Evolutionary conservation across 129 eudicot species (phyloP).

Genomic region (Flaveria brownii): DNA sequence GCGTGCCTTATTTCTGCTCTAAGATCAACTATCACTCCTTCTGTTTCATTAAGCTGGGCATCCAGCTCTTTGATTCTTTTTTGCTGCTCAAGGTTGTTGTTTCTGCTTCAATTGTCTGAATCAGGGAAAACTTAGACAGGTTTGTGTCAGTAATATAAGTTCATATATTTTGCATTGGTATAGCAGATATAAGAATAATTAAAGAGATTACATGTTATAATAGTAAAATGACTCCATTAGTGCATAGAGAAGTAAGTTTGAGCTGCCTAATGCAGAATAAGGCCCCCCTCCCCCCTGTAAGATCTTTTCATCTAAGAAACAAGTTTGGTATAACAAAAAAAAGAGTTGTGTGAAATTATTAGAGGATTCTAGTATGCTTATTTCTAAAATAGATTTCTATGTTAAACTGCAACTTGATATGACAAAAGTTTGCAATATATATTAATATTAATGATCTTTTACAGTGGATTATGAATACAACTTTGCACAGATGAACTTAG

Average conservation of each 20-base stretch:
- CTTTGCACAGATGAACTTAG: not conserved
- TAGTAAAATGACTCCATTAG: not conserved
- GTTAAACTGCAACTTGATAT: not conserved
- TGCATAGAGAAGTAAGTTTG: not conserved
- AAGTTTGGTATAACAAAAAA: not conserved
- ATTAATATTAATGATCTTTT: too few species aligned
- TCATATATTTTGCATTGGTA: slow-evolving; percentile 17
- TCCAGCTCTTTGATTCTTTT: slow-evolving; percentile 59
- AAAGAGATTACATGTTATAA: not conserved
- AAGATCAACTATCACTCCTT: too few species aligned
- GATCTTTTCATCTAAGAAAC: not conserved
- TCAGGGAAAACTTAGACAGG: not conserved
- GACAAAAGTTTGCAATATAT: too few species aligned
- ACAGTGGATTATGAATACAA: not conserved
- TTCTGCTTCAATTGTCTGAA: slow-evolving; percentile 44
- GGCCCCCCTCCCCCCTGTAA: not conserved
- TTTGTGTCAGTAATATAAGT: slow-evolving; percentile 16
- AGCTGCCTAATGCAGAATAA: not conserved
- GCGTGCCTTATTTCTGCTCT: too few species aligned
- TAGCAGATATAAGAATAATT: not conserved
- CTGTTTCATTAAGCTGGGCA: too few species aligned
- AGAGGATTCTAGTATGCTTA: not conserved
- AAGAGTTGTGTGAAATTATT: not conserved
- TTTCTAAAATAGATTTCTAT: not conserved
- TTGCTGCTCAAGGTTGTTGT: slow-evolving; percentile 39